Percentiles rank a stretch among this genome's conserved stretches.
Evolutionary conservation across 495 filamentous ascomycete species (phyloP).

Genomic region (Oleoguttula mirabilis): DNA sequence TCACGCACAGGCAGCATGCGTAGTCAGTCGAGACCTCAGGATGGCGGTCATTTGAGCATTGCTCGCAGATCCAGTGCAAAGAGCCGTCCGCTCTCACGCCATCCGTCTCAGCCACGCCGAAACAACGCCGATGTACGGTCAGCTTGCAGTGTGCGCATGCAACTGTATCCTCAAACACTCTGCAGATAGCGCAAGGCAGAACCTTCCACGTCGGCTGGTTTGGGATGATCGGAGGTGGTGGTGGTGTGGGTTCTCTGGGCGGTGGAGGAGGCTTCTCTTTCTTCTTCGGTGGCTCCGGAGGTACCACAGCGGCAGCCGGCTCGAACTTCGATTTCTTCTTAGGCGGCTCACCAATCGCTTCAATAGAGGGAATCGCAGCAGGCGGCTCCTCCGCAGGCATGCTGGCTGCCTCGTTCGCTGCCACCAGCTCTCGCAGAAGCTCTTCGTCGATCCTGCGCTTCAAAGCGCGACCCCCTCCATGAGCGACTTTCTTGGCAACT

Average conservation of each 20-base stretch:
- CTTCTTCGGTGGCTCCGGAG: constrained; percentile 62
- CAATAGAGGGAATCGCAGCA: constrained; percentile 2
- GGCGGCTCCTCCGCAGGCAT: constrained; percentile 16
- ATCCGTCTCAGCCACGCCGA: constrained; percentile 65
- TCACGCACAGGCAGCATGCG: constrained; percentile 82
- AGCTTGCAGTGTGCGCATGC: constrained; percentile 76
- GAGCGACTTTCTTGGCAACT: constrained; percentile 74
- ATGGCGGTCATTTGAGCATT: constrained; percentile 84
- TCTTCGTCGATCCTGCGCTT: constrained; percentile 86
- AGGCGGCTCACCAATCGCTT: constrained; percentile 24
- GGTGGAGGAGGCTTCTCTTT: constrained; percentile 36
- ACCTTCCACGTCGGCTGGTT: constrained; percentile 26
- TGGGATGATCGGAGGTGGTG: constrained; percentile 27
- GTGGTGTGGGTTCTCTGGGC: constrained; percentile 26
- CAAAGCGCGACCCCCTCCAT: constrained; percentile 75
- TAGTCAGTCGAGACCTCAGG: constrained; percentile 79
- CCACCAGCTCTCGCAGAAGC: constrained; percentile 64
- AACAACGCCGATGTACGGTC: constrained; percentile 88
- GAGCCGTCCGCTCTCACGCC: constrained; percentile 26
- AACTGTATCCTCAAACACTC: constrained; percentile 55
- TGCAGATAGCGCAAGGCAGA: constrained; percentile 78
- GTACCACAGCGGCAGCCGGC: constrained; percentile 39
- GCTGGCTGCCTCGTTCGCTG: constrained; percentile 40
- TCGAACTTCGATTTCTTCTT: constrained; percentile 51
- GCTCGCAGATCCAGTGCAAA: constrained; percentile 86